These are phyloP conservation scores for Noccaea caerulescens DNA, from an alignment of 345 rosid species.

Conservation along the genomic window DNA sequence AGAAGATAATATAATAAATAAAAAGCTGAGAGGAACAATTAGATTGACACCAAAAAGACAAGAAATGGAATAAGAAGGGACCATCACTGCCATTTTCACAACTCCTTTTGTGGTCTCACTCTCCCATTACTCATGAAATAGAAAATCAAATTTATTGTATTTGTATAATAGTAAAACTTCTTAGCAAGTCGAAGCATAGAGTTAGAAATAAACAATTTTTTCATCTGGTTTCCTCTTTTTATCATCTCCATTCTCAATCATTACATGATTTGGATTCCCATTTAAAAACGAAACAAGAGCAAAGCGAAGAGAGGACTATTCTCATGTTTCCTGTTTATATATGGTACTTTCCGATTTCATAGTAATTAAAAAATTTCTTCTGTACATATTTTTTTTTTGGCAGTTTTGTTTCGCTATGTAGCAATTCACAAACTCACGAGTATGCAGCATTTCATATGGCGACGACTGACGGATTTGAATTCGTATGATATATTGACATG, in stretches of 20 bases:
- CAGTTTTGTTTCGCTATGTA: too few relatives aligned
- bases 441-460: slow-evolving; percentile 2
- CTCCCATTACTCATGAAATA: slow-evolving; percentile 34
- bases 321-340: too few relatives aligned
- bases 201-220: background rate
- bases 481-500: slow-evolving; percentile 30
- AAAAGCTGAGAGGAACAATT: slow-evolving; percentile 34
- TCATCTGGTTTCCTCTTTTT: slow-evolving; percentile 29
- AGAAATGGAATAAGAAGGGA: slow-evolving; percentile 48
- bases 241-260: slow-evolving; percentile 6
- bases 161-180: background rate
- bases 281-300: background rate
- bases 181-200: slow-evolving; percentile 21
- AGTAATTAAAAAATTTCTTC: background rate
- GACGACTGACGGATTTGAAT: slow-evolving; percentile 23
- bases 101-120: slow-evolving; percentile 40
- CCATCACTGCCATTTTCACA: slow-evolving; percentile 44
- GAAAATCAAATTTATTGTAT: slow-evolving; percentile 15
- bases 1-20: slow-evolving; percentile 6
- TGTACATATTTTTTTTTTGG: too few relatives aligned
- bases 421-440: background rate
- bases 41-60: slow-evolving; percentile 43
- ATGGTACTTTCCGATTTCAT: background rate
- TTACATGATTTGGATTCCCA: slow-evolving; percentile 16
- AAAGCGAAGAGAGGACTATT: background rate